Conservation (phyloP, 2,329 filamentous ascomycete species). For the Nemania sp. region DNA sequence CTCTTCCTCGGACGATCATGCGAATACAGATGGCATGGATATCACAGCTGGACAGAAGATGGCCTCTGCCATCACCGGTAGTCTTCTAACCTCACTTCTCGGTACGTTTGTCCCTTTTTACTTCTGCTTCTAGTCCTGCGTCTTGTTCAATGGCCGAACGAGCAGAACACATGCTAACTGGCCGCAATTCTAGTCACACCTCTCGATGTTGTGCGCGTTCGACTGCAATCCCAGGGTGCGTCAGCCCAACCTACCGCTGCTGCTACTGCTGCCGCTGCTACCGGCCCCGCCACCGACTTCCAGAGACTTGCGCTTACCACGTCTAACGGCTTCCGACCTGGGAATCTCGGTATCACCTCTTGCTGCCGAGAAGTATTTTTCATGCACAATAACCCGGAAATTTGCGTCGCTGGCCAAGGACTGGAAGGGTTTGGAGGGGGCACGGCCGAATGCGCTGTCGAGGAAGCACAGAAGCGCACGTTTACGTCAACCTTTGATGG, state of each 20-base stretch:
- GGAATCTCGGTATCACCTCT: conserved; percentile 89
- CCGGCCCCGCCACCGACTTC: conserved; percentile 57
- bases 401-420: conserved; percentile 79
- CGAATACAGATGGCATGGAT: conserved; percentile 64
- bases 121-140: background rate
- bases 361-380: conserved; percentile 99
- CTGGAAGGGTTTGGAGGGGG: conserved; percentile 60
- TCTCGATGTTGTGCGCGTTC: conserved; percentile 94
- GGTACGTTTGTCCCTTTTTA: conserved; percentile 67
- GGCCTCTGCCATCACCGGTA: conserved; percentile 92
- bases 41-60: conserved; percentile 92
- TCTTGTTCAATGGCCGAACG: background rate
- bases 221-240: conserved; percentile 83
- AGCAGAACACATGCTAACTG: conserved; percentile 34
- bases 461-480: conserved; percentile 84
- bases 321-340: conserved; percentile 75
- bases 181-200: conserved; percentile 77
- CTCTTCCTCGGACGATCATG: conserved; percentile 51
- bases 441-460: conserved; percentile 81
- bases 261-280: conserved; percentile 45
- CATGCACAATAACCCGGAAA: conserved; percentile 84
- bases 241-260: conserved; percentile 60
- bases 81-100: conserved; percentile 87
- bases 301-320: conserved; percentile 67
- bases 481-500: conserved; percentile 94